Evolutionary conservation across 768 basidiomycete genomes (phyloP).

Genomic region (Tubosaeta sp.): DNA sequence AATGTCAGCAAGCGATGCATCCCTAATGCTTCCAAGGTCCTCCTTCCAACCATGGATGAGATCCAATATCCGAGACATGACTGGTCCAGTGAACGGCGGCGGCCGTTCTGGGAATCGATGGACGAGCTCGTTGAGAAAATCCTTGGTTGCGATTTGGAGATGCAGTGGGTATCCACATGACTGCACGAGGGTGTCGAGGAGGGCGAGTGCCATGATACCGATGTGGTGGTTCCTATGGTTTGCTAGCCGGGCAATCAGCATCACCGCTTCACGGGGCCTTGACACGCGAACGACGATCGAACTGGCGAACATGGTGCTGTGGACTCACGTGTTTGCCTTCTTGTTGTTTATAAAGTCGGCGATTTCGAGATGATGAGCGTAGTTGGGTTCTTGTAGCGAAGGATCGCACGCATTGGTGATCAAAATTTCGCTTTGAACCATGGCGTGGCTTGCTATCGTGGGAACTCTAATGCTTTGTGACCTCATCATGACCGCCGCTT

Average conservation of each 20-base stretch:
- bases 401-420: slow-evolving; percentile 86
- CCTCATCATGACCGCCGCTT: too few species aligned
- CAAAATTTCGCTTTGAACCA: slow-evolving; percentile 62
- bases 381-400: slow-evolving; percentile 82
- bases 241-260: slow-evolving; percentile 75
- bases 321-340: slow-evolving; percentile 89
- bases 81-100: slow-evolving; percentile 88
- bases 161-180: slow-evolving; percentile 97
- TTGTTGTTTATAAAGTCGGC: slow-evolving; percentile 91
- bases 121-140: slow-evolving; percentile 97
- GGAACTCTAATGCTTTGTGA: too few species aligned
- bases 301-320: not conserved
- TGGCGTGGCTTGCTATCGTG: slow-evolving; percentile 44
- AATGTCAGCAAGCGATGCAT: slow-evolving; percentile 94
- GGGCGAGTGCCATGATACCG: slow-evolving; percentile 76
- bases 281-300: not conserved
- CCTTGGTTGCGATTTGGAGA: slow-evolving; percentile 94
- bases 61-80: slow-evolving; percentile 93
- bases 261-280: slow-evolving; percentile 89
- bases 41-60: slow-evolving; percentile 95
- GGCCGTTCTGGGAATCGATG: slow-evolving; percentile 97
- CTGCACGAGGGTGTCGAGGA: slow-evolving; percentile 89
- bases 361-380: slow-evolving; percentile 87
- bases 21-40: slow-evolving; percentile 92
- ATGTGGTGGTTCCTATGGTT: slow-evolving; percentile 94